Conservation (phyloP, 2,329 filamentous ascomycete species). For the Colletotrichum destructivum region DNA sequence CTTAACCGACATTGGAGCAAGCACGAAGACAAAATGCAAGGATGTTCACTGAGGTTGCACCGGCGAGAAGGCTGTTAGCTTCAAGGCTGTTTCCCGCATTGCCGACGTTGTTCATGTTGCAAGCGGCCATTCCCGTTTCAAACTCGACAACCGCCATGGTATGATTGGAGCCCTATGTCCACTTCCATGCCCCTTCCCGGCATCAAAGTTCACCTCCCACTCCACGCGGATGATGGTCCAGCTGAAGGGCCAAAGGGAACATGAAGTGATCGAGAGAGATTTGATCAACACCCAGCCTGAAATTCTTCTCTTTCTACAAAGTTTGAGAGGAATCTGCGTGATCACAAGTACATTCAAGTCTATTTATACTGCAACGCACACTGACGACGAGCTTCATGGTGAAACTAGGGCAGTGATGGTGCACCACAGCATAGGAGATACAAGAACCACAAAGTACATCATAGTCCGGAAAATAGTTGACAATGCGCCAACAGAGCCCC, state of each 20-base stretch:
- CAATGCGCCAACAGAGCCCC: neutral
- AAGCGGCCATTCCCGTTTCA: constrained; percentile 50
- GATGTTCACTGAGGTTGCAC: constrained; percentile 46
- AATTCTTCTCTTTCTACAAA: constrained; percentile 49
- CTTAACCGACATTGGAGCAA: constrained; percentile 50
- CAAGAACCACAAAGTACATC: neutral
- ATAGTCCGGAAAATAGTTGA: neutral
- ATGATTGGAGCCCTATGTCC: constrained; percentile 54
- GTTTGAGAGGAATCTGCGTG: constrained; percentile 40
- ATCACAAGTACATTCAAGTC: neutral
- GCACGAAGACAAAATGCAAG: constrained; percentile 50
- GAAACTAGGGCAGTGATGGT: neutral
- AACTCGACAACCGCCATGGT: constrained; percentile 47
- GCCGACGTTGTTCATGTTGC: constrained; percentile 50
- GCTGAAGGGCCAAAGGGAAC: neutral
- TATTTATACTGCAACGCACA: neutral
- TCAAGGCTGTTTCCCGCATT: constrained; percentile 55
- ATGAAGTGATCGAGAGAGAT: constrained; percentile 38
- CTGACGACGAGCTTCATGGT: neutral
- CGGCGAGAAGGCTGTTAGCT: constrained; percentile 57
- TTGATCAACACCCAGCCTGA: constrained; percentile 45
- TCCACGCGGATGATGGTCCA: constrained; percentile 24
- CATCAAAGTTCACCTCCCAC: neutral
- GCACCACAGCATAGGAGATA: no score
- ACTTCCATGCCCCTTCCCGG: constrained; percentile 25